Base-by-base conservation (phyloP, 2,329 filamentous ascomycete genomes). In the Neofusicoccum laricinum region DNA sequence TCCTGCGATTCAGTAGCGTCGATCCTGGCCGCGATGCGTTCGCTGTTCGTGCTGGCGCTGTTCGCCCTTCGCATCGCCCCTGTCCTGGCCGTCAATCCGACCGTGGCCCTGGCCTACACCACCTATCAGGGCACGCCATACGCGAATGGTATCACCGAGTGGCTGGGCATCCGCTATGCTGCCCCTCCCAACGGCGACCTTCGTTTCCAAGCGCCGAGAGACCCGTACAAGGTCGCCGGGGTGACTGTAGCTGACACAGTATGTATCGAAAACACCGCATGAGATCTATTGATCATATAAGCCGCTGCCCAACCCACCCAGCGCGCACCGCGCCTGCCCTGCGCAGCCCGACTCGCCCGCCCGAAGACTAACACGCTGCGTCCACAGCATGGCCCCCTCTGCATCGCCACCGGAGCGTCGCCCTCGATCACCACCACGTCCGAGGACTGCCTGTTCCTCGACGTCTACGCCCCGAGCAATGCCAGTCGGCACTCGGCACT, bases 81-180 rank as follows among this genome's bases (percentile, higher is more conserved):
- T 45, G 61, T 63, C 48, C 61, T 51, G 25, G 61, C 77, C 4
- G 75, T 79, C 17, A 67, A 74, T 46, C 70, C 73, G 5, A 64
- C 75, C 1, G 86, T 92, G 3, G 79, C 90, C 66, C 78, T 93
- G 15, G 82, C 80, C 4, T 92, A 92, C 72, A 82, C 86, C 15
- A 83, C 80, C 17, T 91, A 92, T 70, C 73, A 81, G 63, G 90
- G 90, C n/a, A 72, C 78, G 1, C 71, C 78, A 1, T 78, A 83
- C 1, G 68, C 76, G 0, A 84, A 85, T 67, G 88, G 86, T 0
- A 78, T 91, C 40, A 87, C 84, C 0, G 82, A 89, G 74, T 93
- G 89, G 89, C 82, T 92, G 10, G 90, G 90, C 1, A 85, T 93
- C 51, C 85, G 89, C 57, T 94, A 86, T 77, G 90, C 89, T 1